Conservation (phyloP, 805 yeast genomes). For the Candida maesae region DNA sequence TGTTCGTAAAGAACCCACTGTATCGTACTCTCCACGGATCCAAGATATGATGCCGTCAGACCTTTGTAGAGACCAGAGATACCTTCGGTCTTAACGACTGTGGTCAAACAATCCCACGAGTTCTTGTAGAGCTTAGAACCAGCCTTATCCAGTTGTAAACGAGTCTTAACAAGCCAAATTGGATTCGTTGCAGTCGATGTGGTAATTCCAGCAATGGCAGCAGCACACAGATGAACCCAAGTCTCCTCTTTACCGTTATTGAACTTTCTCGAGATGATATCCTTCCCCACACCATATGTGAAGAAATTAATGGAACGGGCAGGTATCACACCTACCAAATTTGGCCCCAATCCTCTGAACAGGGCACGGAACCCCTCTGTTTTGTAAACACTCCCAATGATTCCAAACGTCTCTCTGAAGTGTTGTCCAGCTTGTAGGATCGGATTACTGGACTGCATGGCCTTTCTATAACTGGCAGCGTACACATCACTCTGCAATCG, state of each 20-base stretch:
- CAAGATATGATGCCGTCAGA: constrained; percentile 89
- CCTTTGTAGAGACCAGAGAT: constrained; percentile 79
- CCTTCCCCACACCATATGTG: constrained; percentile 94
- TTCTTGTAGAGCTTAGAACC: constrained; percentile 65
- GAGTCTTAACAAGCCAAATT: constrained; percentile 93
- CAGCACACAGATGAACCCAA: constrained; percentile 81
- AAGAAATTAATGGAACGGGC: constrained; percentile 96
- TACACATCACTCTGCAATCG: constrained; percentile 89
- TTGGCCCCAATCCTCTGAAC: constrained; percentile 95
- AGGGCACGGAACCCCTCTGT: constrained; percentile 83
- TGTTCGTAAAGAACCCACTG: constrained; percentile 98
- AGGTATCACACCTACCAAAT: constrained; percentile 95
- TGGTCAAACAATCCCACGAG: constrained; percentile 77
- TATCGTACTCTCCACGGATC: constrained; percentile 86
- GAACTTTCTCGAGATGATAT: constrained; percentile 58
- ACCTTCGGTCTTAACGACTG: constrained; percentile 76
- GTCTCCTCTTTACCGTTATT: constrained; percentile 77
- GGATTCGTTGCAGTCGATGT: constrained; percentile 98
- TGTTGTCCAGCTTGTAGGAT: constrained; percentile 57
- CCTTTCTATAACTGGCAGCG: constrained; percentile 45
- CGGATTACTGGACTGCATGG: constrained; percentile 29
- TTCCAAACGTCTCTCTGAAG: constrained; percentile 76
- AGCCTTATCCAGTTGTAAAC: constrained; percentile 86
- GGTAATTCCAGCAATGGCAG: constrained; percentile 87
- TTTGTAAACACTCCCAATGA: constrained; percentile 61